Conservation (phyloP, 2,329 filamentous ascomycete species). For the Didymella glomerata region DNA sequence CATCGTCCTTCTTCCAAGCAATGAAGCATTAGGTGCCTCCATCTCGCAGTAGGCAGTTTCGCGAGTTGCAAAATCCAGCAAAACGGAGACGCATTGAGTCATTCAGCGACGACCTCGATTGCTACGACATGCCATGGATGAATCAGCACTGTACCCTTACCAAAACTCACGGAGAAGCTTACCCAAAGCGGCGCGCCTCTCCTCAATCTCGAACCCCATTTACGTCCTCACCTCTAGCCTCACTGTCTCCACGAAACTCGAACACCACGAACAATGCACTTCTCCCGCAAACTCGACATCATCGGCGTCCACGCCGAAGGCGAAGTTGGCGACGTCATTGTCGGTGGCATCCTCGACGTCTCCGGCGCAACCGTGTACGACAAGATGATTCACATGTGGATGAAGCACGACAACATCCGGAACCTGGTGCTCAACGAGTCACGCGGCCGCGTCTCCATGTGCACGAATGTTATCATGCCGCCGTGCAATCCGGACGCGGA, state of each 20-base stretch:
- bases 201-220: not conserved
- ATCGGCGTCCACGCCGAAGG: slow-evolving; percentile 52
- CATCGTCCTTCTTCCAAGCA: not conserved
- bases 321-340: slow-evolving; percentile 60
- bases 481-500: slow-evolving; percentile 57
- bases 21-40: not conserved
- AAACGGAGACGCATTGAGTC: not conserved
- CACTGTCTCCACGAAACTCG: not conserved
- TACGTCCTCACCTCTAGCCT: not conserved
- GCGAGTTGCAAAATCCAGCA: not conserved
- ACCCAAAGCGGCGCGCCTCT: not conserved
- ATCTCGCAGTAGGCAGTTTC: not conserved
- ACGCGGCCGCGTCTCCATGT: slow-evolving; percentile 53
- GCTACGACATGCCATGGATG: not conserved
- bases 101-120: not conserved
- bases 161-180: not conserved
- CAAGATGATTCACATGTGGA: slow-evolving; percentile 56
- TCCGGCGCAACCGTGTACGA: slow-evolving; percentile 58
- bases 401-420: slow-evolving; percentile 54
- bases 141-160: not conserved
- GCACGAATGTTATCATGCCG: slow-evolving; percentile 57
- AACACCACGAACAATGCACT: slow-evolving; percentile 6
- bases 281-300: slow-evolving; percentile 12
- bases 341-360: slow-evolving; percentile 57
- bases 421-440: slow-evolving; percentile 58